Evolutionary conservation across 306 rosid species (phyloP).

Genomic region (Trifolium subterraneum): DNA sequence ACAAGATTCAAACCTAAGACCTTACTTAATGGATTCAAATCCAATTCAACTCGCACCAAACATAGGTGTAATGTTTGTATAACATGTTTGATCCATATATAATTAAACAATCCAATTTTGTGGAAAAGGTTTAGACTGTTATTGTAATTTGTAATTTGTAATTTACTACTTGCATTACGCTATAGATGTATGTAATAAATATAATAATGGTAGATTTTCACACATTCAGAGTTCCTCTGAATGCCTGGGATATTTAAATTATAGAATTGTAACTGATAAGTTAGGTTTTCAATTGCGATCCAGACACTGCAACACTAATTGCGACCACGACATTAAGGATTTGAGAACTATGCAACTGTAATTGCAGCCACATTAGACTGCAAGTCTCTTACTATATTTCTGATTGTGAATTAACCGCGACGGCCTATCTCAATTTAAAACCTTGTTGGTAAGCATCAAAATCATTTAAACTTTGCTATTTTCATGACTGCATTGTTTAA

Average conservation of each 20-base stretch:
- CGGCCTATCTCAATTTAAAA: not conserved
- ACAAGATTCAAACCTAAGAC: too few species aligned
- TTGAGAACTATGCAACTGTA: not conserved
- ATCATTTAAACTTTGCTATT: not conserved
- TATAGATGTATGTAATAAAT: not conserved
- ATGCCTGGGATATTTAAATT: conserved; percentile 33
- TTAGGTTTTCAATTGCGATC: not conserved
- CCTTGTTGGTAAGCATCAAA: not conserved
- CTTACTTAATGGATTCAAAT: too few species aligned
- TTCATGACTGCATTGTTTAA: not conserved
- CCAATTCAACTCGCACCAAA: too few species aligned
- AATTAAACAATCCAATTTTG: not conserved
- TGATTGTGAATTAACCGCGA: not conserved
- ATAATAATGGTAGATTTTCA: not conserved
- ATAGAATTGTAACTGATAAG: not conserved
- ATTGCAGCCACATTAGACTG: not conserved
- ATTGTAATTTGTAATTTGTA: not conserved
- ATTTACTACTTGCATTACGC: not conserved
- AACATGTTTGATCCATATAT: too few species aligned
- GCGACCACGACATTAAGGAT: not conserved
- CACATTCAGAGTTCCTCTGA: not conserved
- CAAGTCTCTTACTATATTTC: not conserved
- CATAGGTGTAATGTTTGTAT: too few species aligned
- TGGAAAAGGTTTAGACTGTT: not conserved
- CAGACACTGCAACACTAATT: not conserved